Base-by-base conservation (phyloP, 768 basidiomycete species). In the Lactifluus volemus region DNA sequence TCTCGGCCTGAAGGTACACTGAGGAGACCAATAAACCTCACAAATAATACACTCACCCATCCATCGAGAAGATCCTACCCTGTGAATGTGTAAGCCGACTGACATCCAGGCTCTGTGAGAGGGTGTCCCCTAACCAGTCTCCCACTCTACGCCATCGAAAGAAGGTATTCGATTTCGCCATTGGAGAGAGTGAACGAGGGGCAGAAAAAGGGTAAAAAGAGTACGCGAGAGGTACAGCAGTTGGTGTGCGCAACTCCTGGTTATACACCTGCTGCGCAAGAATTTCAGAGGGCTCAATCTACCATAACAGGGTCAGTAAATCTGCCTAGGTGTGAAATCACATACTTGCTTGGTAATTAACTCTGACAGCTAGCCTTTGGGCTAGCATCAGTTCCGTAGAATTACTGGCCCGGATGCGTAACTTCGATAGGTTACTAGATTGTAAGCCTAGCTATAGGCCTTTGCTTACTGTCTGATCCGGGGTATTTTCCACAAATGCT, bases 161-260 rank as follows among this genome's bases (percentile, higher is more conserved):
- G 30, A 78, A 72, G 60, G 74, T 73, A 42, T 73, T 73, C 10
- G 75, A 63, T 21, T 72, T 72, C 65, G 77, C 72, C 42, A 74
- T 79, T 77, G 81, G 83, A 7, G 79, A 78, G 41, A 81, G 69
- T 10, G 78, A 68, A 15, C 76, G 79, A 11, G 80, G 74, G 1
- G 81, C 72, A 6, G 81, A 65, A 67, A 88, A 88, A 0, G 89
- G 89, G 70, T 84, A 91, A 42, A 88, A 64, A n/a, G 85, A 79
- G 68, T 87, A 89, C 17, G 66, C 67, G 29, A 60, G 48, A 6
- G 47, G 52, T 2, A 63, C 49, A 15, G 58, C 44, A 8, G 59
- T 45, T 15, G 63, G 53, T 17, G 54, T 55, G 55, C 47, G 49
- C 5, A 57, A 58, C 12, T 54, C 63, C 14, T 47, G 47, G 25